Evolutionary conservation across 1,284 basidiomycete species (phyloP).

Genomic region (Sporisorium scitamineum): DNA sequence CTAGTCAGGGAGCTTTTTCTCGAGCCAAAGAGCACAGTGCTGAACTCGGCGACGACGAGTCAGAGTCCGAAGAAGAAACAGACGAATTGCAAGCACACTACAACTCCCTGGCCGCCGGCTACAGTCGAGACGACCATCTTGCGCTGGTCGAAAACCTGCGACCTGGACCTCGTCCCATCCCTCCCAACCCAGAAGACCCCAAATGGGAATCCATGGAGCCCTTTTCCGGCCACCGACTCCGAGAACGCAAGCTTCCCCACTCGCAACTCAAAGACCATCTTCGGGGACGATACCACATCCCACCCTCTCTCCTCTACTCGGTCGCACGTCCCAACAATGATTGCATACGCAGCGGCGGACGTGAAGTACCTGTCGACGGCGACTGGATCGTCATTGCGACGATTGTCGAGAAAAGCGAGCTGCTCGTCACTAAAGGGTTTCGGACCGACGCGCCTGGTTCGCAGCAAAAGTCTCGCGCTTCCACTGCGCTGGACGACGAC

Average conservation of each 20-base stretch:
- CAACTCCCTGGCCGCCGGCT: not conserved
- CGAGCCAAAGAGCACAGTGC: constrained; percentile 12
- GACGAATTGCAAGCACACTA: not conserved
- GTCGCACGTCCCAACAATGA: constrained; percentile 29
- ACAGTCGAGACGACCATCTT: constrained; percentile 24
- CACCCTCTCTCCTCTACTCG: constrained; percentile 88
- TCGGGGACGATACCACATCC: constrained; percentile 83
- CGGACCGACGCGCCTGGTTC: constrained; percentile 3
- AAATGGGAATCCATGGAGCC: constrained; percentile 50
- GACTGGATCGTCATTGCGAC: constrained; percentile 93
- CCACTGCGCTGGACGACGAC: constrained; percentile 13
- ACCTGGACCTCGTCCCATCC: constrained; percentile 32
- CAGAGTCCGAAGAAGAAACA: not conserved
- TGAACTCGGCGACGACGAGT: constrained; percentile 3
- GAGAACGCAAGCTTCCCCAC: constrained; percentile 80
- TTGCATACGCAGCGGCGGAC: constrained; percentile 71
- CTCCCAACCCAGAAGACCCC: constrained; percentile 35
- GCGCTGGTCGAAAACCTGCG: constrained; percentile 28
- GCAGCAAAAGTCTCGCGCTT: not conserved
- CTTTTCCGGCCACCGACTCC: constrained; percentile 73
- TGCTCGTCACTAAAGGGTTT: constrained; percentile 73
- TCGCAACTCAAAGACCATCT: constrained; percentile 85
- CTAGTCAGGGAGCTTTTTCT: constrained; percentile 18
- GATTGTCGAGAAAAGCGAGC: constrained; percentile 82
- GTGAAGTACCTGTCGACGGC: constrained; percentile 88